Conservation (phyloP, 2,329 filamentous ascomycete species). For the Pseudogymnoascus sp. region DNA sequence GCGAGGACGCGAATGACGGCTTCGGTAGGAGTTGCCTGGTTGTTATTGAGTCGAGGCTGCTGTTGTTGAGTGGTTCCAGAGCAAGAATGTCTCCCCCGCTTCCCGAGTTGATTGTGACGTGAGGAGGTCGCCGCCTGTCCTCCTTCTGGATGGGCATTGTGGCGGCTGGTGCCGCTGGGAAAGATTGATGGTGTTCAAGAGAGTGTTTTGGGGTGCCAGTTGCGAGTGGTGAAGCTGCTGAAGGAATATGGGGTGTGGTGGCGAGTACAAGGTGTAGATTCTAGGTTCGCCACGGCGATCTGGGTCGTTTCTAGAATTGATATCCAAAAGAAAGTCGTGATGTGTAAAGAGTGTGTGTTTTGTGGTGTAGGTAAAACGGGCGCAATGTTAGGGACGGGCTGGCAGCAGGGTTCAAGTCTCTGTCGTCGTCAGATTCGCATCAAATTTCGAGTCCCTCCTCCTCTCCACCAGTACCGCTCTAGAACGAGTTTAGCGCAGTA, state of each 20-base stretch:
- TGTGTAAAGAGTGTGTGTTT: not conserved
- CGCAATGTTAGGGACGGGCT: not conserved
- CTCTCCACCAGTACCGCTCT: not conserved
- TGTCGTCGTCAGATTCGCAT: not conserved
- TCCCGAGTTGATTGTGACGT: conserved; percentile 57
- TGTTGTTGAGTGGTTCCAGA: conserved; percentile 5
- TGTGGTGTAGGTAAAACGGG: not conserved
- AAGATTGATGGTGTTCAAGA: not conserved
- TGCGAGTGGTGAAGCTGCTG: not conserved
- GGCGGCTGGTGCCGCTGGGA: not conserved
- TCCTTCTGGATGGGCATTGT: not conserved
- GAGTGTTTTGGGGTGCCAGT: not conserved
- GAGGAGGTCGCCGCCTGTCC: conserved; percentile 34
- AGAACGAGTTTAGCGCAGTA: not conserved
- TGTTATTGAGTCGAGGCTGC: conserved; percentile 30
- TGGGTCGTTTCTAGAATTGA: not conserved
- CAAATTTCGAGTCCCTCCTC: conserved; percentile 6
- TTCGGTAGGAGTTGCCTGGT: conserved; percentile 24
- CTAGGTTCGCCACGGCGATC: not conserved
- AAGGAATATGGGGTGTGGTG: not conserved
- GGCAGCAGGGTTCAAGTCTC: not conserved
- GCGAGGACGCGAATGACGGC: conserved; percentile 13
- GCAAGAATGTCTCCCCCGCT: conserved; percentile 37
- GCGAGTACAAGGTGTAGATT: not conserved
- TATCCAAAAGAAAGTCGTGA: not conserved